These are phyloP conservation scores for Plectosphaerella cucumerina DNA, from an alignment of 2,329 filamentous ascomycete genomes.

Conservation along the genomic window DNA sequence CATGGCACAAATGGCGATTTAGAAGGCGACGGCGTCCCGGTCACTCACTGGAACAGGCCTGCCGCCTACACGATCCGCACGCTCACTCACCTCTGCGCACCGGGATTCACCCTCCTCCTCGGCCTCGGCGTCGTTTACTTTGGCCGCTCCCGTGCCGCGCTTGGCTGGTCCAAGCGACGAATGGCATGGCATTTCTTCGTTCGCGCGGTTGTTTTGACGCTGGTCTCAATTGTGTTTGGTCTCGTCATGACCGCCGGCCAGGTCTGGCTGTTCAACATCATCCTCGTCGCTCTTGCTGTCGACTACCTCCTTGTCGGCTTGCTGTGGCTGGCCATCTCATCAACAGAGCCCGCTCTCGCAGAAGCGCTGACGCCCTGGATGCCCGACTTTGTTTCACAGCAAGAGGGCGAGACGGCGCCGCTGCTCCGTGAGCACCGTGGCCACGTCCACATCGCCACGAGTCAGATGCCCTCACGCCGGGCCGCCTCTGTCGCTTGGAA, in stretches of 20 bases:
- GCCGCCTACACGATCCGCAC: conserved; percentile 33
- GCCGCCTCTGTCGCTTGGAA: conserved; percentile 31
- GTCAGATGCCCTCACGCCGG: background rate
- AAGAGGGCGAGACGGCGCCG: conserved; percentile 20
- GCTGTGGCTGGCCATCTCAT: conserved; percentile 32
- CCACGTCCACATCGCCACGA: background rate
- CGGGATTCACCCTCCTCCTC: conserved; percentile 41
- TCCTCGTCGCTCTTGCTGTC: conserved; percentile 39
- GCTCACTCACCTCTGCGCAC: conserved; percentile 39
- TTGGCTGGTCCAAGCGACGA: conserved; percentile 31
- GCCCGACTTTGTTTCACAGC: conserved; percentile 10
- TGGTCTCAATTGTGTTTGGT: conserved; percentile 26
- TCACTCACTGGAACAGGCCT: conserved; percentile 31
- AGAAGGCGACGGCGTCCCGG: conserved; percentile 29
- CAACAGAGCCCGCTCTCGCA: conserved; percentile 28
- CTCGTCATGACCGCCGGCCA: conserved; percentile 24
- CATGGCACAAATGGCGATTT: conserved; percentile 30
- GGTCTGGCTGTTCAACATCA: conserved; percentile 37
- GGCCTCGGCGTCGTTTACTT: conserved; percentile 42
- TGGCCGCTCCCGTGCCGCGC: conserved; percentile 31
- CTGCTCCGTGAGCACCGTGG: conserved; percentile 16
- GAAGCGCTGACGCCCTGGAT: conserved; percentile 11
- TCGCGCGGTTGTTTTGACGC: conserved; percentile 29
- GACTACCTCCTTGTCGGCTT: conserved; percentile 40
- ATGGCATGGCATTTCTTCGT: conserved; percentile 34